Evolutionary conservation across 768 basidiomycete genomes (phyloP), one percentile per base, ranked within the genome.

Genomic region (Trametes cingulata): DNA sequence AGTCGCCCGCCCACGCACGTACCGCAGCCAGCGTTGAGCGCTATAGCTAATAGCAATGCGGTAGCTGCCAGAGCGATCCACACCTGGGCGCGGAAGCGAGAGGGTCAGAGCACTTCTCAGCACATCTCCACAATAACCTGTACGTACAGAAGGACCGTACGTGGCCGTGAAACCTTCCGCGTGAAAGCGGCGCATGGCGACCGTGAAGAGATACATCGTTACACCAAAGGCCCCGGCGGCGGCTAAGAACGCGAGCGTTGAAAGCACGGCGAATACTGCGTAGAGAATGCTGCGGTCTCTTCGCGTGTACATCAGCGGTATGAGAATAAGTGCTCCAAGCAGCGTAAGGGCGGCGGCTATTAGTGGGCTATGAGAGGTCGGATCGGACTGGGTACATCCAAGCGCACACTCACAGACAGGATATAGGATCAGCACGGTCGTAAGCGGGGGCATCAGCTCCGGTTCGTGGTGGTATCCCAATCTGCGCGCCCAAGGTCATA

Each of bases 51-150:
- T 37, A 69, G 58, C 1, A 62, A 24, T 13, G 58, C 64, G 0
- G 63, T 62, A 12, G 70, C 67, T 3, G 52, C 68, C 4, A 69
- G 43, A 3, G 68, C 59, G 59, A 71, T 68, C 70, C 70, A 71
- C n/a, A 67, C 54, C 70, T 71, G 20, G 35, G 24, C 39, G 14
- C 39, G 13, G n/a, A 3, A 40, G 4, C 39, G 25, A 43, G 45
- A 49, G 9, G 8, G 29, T 9, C 45, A 24, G 35, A 39, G 43
- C 25, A 41, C 17, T 25, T 6, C n/a, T 15, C 24, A 52, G 59
- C 25, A 47, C 59, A 58, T 52, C n/a, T 57, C 17, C 17, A 33
- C 6, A 10, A 10, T 24, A 8, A 6, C n/a, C 50, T 27, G 5
- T 1, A 49, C 46, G 19, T 40, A 59, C 58, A 20, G 58, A 59